These are phyloP conservation scores for Lotus japonicus DNA, from an alignment of 306 rosid species.

Conservation along the genomic window DNA sequence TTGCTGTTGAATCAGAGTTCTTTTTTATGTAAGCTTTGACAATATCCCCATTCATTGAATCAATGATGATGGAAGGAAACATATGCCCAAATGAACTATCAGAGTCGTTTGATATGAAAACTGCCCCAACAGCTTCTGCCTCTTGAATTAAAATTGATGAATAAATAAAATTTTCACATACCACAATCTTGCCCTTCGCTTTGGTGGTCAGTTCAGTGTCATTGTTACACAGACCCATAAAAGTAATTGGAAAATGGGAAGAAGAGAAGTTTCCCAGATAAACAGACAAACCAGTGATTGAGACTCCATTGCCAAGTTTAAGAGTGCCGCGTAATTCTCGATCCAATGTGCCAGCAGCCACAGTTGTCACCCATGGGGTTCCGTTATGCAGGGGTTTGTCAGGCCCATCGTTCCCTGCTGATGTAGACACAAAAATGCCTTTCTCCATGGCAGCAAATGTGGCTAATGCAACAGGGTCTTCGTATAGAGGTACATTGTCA, in stretches of 20 bases:
- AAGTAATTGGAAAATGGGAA: constrained; percentile 32
- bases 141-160: too few species aligned
- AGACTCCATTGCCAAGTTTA: constrained; percentile 39
- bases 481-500: constrained; percentile 25
- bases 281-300: constrained; percentile 40
- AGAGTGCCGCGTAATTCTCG: constrained; percentile 41
- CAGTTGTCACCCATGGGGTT: constrained; percentile 68
- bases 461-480: constrained; percentile 72
- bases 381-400: constrained; percentile 47
- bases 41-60: constrained; percentile 32
- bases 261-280: constrained; percentile 34
- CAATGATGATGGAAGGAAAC: constrained; percentile 28
- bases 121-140: constrained; percentile 40
- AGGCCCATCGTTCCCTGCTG: constrained; percentile 67
- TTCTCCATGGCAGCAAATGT: constrained; percentile 60
- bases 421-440: constrained; percentile 57
- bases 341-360: constrained; percentile 59
- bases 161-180: too few species aligned
- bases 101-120: constrained; percentile 47
- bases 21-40: constrained; percentile 39
- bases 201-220: constrained; percentile 5
- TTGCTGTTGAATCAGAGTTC: constrained; percentile 26
- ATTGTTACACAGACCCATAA: constrained; percentile 36
- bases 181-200: constrained; percentile 43
- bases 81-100: background rate